phyloP scores from a whole-genome alignment of 1,139 yeast genomes.

The Tardiomyces blankii region DNA sequence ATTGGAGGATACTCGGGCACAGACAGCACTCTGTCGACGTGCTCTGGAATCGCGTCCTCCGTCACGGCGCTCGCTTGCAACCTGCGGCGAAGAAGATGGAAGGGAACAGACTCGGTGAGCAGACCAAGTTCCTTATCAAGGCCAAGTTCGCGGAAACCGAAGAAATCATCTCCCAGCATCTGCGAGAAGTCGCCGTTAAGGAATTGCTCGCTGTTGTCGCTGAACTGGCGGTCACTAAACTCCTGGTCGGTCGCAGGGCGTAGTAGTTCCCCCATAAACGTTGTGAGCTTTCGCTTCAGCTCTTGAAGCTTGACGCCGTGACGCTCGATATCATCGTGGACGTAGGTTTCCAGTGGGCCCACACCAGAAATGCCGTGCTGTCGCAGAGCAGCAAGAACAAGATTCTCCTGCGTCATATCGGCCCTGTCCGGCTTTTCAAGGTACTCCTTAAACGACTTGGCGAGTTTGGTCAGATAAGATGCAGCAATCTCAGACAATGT shows the following conservation, averaged over 20 bases:
- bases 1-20: constrained; percentile 30
- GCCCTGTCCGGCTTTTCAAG: constrained; percentile 36
- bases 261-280: constrained; percentile 65
- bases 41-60: constrained; percentile 2
- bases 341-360: constrained; percentile 61
- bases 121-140: constrained; percentile 89
- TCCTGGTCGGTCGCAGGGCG: constrained; percentile 65
- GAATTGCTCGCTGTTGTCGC: constrained; percentile 87
- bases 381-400: constrained; percentile 50
- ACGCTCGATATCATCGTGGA: constrained; percentile 61
- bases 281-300: constrained; percentile 54
- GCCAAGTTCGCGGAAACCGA: constrained; percentile 91
- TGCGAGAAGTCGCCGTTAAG: constrained; percentile 89
- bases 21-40: constrained; percentile 10
- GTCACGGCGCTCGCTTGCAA: constrained; percentile 38
- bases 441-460: constrained; percentile 59
- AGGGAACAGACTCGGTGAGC: constrained; percentile 75
- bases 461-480: constrained; percentile 63
- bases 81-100: constrained; percentile 76
- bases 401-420: constrained; percentile 31
- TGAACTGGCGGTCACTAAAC: constrained; percentile 66
- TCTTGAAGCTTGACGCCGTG: constrained; percentile 63
- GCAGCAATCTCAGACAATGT: constrained; percentile 79
- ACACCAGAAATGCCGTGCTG: constrained; percentile 84
- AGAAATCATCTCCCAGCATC: constrained; percentile 85